Conservation (phyloP, 164 flowering plant genomes). For the Saururus chinensis region DNA sequence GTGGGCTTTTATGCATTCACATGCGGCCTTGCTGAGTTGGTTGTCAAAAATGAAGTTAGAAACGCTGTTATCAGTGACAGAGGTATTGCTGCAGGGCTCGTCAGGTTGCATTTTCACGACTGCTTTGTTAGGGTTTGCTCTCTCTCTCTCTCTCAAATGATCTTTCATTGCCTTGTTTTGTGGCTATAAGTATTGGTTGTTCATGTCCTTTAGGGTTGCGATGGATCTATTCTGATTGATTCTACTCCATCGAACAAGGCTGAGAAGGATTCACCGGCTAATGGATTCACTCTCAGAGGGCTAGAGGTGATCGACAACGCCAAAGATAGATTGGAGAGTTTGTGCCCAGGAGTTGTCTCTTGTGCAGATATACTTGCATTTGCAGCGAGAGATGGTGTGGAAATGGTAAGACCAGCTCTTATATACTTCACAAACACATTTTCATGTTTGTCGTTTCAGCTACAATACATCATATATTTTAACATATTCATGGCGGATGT, state of each 20-base stretch:
- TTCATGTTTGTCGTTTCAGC: neutral
- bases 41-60: slow-evolving; percentile 19
- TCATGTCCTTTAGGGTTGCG: slow-evolving; percentile 40
- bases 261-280: slow-evolving; percentile 36
- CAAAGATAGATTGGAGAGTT: slow-evolving; percentile 34
- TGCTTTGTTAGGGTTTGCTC: slow-evolving; percentile 39
- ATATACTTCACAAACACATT: neutral
- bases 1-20: slow-evolving; percentile 26
- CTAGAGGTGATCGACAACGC: slow-evolving; percentile 47
- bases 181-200: neutral
- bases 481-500: no score
- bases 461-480: no score
- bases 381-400: slow-evolving; percentile 46
- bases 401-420: slow-evolving; percentile 18
- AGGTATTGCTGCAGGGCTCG: slow-evolving; percentile 26
- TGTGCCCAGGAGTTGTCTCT: slow-evolving; percentile 43
- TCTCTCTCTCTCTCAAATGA: neutral
- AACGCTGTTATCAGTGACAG: slow-evolving; percentile 12
- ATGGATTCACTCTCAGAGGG: slow-evolving; percentile 38
- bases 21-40: slow-evolving; percentile 19
- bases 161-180: neutral
- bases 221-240: slow-evolving; percentile 49
- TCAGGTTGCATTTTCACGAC: slow-evolving; percentile 50
- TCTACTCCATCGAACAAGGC: slow-evolving; percentile 30
- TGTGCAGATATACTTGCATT: slow-evolving; percentile 61